Conservation (phyloP, 805 yeast genomes). For the Candida corydali region DNA sequence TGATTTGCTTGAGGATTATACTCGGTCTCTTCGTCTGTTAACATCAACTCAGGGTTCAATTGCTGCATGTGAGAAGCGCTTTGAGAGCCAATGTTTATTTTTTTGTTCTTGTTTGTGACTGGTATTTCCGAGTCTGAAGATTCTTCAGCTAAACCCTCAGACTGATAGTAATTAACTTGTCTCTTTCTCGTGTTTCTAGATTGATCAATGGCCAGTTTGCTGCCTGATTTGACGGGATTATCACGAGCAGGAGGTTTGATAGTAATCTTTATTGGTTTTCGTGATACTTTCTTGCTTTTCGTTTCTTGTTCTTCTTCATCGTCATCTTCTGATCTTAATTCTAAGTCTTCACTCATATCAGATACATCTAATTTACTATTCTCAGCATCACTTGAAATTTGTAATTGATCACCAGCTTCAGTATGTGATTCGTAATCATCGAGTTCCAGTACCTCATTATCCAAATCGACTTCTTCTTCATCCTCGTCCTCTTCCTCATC, state of each 20-base stretch:
- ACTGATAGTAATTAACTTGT: slow-evolving; percentile 35
- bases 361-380: slow-evolving; percentile 25
- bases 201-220: slow-evolving; percentile 4
- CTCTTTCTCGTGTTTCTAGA: slow-evolving; percentile 31
- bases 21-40: slow-evolving; percentile 41
- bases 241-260: slow-evolving; percentile 9
- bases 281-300: background rate
- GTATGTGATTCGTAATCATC: slow-evolving; percentile 15
- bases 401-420: slow-evolving; percentile 21
- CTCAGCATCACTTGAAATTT: slow-evolving; percentile 16
- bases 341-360: slow-evolving; percentile 35
- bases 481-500: slow-evolving; percentile 10
- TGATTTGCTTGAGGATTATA: slow-evolving; percentile 38
- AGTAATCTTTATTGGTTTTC: slow-evolving; percentile 7
- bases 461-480: slow-evolving; percentile 11
- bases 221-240: background rate
- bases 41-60: slow-evolving; percentile 30
- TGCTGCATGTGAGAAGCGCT: slow-evolving; percentile 32
- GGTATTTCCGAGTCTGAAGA: slow-evolving; percentile 9
- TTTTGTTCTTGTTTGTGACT: background rate
- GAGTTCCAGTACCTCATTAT: slow-evolving; percentile 13
- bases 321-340: slow-evolving; percentile 25
- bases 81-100: slow-evolving; percentile 11
- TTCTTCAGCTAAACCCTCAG: slow-evolving; percentile 14
- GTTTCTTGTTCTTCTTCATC: slow-evolving; percentile 14